A percentile compares a stretch with the other conserved stretches of the same genome.
Evolutionary conservation across 148 eudicot species (phyloP).

Genomic region (Salicornia ramosissima): DNA sequence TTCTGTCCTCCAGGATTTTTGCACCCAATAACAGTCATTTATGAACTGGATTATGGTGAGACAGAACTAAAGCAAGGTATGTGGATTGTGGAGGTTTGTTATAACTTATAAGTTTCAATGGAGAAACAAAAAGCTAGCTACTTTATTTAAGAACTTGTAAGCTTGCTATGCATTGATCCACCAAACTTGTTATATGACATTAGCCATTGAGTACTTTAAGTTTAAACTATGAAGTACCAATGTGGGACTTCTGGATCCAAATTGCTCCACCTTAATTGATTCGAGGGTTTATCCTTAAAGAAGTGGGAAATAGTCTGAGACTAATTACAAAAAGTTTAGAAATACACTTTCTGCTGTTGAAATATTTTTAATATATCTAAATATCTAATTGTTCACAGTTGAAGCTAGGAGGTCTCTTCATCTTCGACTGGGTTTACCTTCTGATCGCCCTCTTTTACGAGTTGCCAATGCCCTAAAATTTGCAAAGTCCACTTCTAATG

Average conservation of each 20-base stretch:
- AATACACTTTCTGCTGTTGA: not conserved
- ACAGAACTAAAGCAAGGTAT: slow-evolving; percentile 89
- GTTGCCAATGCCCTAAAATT: slow-evolving; percentile 69
- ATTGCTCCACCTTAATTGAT: too few species aligned
- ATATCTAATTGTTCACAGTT: slow-evolving; percentile 43
- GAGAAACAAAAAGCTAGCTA: not conserved
- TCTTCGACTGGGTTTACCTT: slow-evolving; percentile 80
- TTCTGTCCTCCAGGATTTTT: slow-evolving; percentile 77
- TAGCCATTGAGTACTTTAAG: not conserved
- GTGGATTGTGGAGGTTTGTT: slow-evolving; percentile 12
- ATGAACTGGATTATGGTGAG: slow-evolving; percentile 86
- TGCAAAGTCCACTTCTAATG: slow-evolving; percentile 34
- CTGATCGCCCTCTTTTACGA: slow-evolving; percentile 89
- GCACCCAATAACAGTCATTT: slow-evolving; percentile 71
- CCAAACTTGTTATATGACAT: not conserved
- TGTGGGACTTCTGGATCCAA: not conserved
- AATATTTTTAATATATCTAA: slow-evolving; percentile 5
- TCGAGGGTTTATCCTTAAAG: too few species aligned
- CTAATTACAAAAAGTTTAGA: not conserved
- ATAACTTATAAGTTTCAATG: not conserved
- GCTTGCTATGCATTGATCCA: not conserved
- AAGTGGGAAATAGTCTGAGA: too few species aligned
- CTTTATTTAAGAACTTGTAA: slow-evolving; percentile 10
- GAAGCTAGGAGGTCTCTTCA: slow-evolving; percentile 84
- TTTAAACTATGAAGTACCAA: not conserved